Evolutionary conservation across 495 filamentous ascomycete species (phyloP).

Genomic region (Chaetomium cochliodes): DNA sequence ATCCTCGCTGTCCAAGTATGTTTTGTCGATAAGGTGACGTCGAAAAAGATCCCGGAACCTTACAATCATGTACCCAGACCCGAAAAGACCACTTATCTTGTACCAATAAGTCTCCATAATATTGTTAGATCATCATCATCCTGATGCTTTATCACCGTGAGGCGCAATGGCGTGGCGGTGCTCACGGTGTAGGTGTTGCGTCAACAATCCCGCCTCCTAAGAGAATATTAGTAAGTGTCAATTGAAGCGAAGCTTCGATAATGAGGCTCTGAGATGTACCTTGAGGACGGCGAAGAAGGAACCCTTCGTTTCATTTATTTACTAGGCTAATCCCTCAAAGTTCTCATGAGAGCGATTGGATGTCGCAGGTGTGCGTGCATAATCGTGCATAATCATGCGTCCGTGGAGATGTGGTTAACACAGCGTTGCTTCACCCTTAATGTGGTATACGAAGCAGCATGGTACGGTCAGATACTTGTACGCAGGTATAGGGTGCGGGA

Average conservation of each 20-base stretch:
- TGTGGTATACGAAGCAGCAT: too few relatives aligned
- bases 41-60: slow-evolving; percentile 13
- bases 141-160: slow-evolving; percentile 16
- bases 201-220: slow-evolving; percentile 47
- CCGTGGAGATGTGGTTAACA: too few relatives aligned
- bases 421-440: too few relatives aligned
- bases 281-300: too few relatives aligned
- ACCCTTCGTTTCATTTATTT: too few relatives aligned
- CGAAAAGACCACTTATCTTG: slow-evolving; percentile 19
- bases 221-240: slow-evolving; percentile 33
- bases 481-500: slow-evolving; percentile 10
- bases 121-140: background rate
- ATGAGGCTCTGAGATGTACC: too few relatives aligned
- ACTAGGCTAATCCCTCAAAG: too few relatives aligned
- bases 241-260: too few relatives aligned
- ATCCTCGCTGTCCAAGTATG: slow-evolving; percentile 15
- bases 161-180: slow-evolving; percentile 31
- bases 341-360: too few relatives aligned
- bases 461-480: too few relatives aligned
- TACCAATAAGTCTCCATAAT: slow-evolving; percentile 3
- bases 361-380: too few relatives aligned
- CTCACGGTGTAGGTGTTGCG: slow-evolving; percentile 43
- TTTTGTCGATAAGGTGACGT: slow-evolving; percentile 14
- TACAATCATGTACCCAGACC: slow-evolving; percentile 25
- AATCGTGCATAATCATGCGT: too few relatives aligned